Evolutionary conservation across 768 basidiomycete species (phyloP), one percentile per base, ranked within the genome.

Genomic region (Asterophora parasitica): DNA sequence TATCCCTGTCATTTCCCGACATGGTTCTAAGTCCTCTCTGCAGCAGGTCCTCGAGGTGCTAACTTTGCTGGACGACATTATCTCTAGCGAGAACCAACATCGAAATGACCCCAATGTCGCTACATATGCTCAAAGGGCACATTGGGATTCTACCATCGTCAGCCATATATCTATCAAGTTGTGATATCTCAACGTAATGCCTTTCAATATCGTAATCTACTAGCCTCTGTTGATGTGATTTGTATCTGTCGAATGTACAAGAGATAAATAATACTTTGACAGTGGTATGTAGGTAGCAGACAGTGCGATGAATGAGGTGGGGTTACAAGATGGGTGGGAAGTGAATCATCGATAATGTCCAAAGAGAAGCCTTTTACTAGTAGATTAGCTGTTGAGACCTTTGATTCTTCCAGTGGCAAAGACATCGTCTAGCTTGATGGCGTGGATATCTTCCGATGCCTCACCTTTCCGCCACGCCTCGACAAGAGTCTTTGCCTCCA

Each of bases 401-500:
- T 61, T 61, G 5, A 61, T 52, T 38, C 58, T 53, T 4, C 61
- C 60, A 11, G 39, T 41, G 6, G 52, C 51, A 17, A 52, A 43
- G 7, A 54, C 32, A 23, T 45, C 53, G 11, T 52, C 37, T 26
- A 62, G 45, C 19, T 31, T 7, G 1, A 61, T 44, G n/a, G 48
- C 48, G 4, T 51, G 37, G 6, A 52, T 45, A 10, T 49, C 20
- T 8, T 50, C 56, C 32, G 49, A 11, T 7, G 19, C 39, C 42
- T 57, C 61, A 42, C 72, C 76, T 13, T 56, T 52, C 41, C 69
- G 68, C 78, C 80, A 85, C 1, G 46, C 61, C 51, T 78, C 67
- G 7, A 93, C 83, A 42, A 97, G 58, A 0, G 44, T 67, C 64
- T 70, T 83, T 12, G 83, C 90, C 66, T 94, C 91, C 17, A 87